phyloP scores from a whole-genome alignment of 805 yeast genomes.

The Metschnikowia borealis region DNA sequence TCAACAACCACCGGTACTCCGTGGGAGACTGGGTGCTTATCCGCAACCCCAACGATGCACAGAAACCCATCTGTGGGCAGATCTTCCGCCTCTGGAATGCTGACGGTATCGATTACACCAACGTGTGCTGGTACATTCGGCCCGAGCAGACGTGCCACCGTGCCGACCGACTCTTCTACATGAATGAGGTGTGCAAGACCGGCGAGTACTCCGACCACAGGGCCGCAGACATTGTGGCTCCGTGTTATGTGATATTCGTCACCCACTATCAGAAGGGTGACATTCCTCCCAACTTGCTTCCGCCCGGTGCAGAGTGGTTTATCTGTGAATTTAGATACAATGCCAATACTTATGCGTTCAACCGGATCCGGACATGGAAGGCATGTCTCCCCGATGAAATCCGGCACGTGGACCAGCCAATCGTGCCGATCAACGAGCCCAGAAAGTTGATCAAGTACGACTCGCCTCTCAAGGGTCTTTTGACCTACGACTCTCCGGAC shows the following conservation, averaged over 20 bases:
- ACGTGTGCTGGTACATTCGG: constrained; percentile 96
- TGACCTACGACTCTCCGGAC: constrained; percentile 70
- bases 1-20: constrained; percentile 66
- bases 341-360: constrained; percentile 84
- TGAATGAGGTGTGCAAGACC: constrained; percentile 92
- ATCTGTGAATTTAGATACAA: constrained; percentile 94
- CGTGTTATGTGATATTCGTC: constrained; percentile 91
- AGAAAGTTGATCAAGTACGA: constrained; percentile 70
- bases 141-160: constrained; percentile 98
- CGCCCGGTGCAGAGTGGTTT: constrained; percentile 78
- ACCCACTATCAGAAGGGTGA: constrained; percentile 95
- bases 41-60: constrained; percentile 80
- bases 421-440: constrained; percentile 63
- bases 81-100: constrained; percentile 93
- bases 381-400: constrained; percentile 97
- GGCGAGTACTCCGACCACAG: constrained; percentile 95
- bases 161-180: constrained; percentile 82
- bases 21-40: constrained; percentile 96
- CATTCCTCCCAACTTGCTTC: constrained; percentile 60
- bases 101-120: constrained; percentile 77
- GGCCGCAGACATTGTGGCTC: constrained; percentile 83
- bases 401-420: constrained; percentile 72
- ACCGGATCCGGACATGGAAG: constrained; percentile 96
- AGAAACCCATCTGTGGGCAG: constrained; percentile 91
- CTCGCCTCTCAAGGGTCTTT: constrained; percentile 76